Evolutionary conservation across 371 early-diverging fungal species (phyloP).

Genomic region (Zancudomyces culisetae): DNA sequence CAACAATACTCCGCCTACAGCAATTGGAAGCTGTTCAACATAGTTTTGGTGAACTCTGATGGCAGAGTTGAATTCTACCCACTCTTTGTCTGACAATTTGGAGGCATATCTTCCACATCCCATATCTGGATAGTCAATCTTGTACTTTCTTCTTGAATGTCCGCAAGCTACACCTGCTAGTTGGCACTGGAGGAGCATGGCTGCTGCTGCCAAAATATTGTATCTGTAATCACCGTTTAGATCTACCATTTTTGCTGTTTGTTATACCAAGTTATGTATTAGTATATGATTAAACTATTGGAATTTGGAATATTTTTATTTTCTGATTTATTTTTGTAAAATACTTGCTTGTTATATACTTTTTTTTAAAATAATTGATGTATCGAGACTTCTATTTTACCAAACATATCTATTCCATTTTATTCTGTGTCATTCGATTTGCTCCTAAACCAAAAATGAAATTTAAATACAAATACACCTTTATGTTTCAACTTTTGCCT

Average conservation of each 20-base stretch:
- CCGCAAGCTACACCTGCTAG: slow-evolving; percentile 15
- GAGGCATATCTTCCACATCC: slow-evolving; percentile 23
- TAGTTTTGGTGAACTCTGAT: slow-evolving; percentile 27
- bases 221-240: slow-evolving; percentile 21
- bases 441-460: no score
- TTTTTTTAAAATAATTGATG: no score
- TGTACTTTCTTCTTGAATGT: slow-evolving; percentile 11
- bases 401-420: no score
- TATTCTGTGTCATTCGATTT: no score
- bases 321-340: no score
- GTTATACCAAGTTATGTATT: no score
- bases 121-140: slow-evolving; percentile 19
- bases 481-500: no score
- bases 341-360: no score
- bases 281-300: no score
- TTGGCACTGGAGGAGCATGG: slow-evolving; percentile 16
- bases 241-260: not conserved
- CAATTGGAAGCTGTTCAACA: slow-evolving; percentile 18
- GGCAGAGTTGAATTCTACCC: slow-evolving; percentile 19
- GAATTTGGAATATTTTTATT: no score
- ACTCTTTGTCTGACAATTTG: slow-evolving; percentile 25
- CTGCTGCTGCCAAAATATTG: slow-evolving; percentile 20
- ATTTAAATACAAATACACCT: no score
- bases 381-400: no score
- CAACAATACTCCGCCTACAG: slow-evolving; percentile 15